A percentile compares a stretch with the other conserved stretches of the same genome.
These are phyloP conservation scores for Euphorbia pulcherrima DNA, from an alignment of 345 rosid genomes.

Conservation along the genomic window DNA sequence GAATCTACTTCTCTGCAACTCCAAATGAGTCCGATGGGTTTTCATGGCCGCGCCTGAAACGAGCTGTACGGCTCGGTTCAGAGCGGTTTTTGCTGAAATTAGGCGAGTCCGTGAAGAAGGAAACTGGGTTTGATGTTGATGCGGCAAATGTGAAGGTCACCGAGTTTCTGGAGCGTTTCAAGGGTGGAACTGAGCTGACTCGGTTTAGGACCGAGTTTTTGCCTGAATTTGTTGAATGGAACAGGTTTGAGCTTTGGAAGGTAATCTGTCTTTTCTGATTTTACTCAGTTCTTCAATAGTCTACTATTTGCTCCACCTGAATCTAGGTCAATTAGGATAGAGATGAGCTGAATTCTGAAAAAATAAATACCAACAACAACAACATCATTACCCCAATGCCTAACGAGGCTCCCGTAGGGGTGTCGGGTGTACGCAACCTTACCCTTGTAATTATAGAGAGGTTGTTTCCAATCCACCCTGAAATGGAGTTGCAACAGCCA, in stretches of 20 bases:
- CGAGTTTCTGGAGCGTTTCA: conserved; percentile 39
- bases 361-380: not conserved
- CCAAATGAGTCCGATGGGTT: conserved; percentile 45
- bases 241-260: conserved; percentile 82
- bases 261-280: conserved; percentile 24
- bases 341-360: not conserved
- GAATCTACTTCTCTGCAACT: conserved; percentile 44
- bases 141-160: conserved; percentile 37
- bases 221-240: conserved; percentile 67
- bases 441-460: too few species aligned
- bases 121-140: conserved; percentile 61
- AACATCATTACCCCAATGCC: too few species aligned
- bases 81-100: conserved; percentile 53
- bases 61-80: conserved; percentile 46
- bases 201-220: conserved; percentile 49
- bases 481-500: too few species aligned
- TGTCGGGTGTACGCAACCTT: too few species aligned
- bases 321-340: not conserved
- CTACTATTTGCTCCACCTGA: not conserved
- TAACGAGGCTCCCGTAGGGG: too few species aligned
- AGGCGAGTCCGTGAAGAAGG: conserved; percentile 58
- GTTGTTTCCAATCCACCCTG: too few species aligned
- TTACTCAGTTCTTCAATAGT: not conserved
- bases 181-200: conserved; percentile 41
- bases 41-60: conserved; percentile 51